Percentiles rank a stretch among this genome's conserved stretches.
These are phyloP conservation scores for Phytomonas sp. DNA, from an alignment of 208 protist species.

Conservation along the genomic window DNA sequence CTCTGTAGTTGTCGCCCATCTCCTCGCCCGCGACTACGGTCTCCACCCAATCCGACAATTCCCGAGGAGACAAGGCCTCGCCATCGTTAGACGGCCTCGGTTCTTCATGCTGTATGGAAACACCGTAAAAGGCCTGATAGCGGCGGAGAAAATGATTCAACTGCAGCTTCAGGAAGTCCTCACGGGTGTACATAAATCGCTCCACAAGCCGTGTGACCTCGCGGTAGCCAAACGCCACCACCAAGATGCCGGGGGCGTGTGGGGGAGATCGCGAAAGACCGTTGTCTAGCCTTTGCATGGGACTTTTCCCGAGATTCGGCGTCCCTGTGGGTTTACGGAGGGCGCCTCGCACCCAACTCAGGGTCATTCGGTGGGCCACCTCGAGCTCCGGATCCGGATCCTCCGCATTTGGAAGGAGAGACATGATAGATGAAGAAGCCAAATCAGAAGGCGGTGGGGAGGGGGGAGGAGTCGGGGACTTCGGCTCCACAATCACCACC, in stretches of 20 bases:
- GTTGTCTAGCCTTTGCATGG: constrained; percentile 4
- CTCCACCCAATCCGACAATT: background rate
- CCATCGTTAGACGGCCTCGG: background rate
- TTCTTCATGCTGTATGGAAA: constrained; percentile 14
- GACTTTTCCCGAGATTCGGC: background rate
- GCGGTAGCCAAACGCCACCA: constrained; percentile 29
- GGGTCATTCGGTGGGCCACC: constrained; percentile 34
- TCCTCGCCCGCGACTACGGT: background rate
- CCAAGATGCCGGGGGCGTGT: constrained; percentile 19
- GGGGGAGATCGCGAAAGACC: background rate
- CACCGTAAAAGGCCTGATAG: constrained; percentile 46
- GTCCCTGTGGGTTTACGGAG: background rate
- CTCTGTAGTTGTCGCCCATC: background rate
- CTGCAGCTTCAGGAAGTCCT: constrained; percentile 51
- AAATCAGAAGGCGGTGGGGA: background rate
- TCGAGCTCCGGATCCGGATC: constrained; percentile 57
- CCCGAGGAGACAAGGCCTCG: background rate
- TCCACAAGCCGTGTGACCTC: constrained; percentile 39
- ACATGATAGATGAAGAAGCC: background rate
- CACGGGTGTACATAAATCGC: constrained; percentile 39
- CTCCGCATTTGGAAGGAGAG: constrained; percentile 39
- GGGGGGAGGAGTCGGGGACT: background rate
- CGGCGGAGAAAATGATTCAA: constrained; percentile 42
- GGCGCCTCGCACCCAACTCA: constrained; percentile 36
- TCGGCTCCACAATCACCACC: constrained; percentile 13